phyloP scores from a whole-genome alignment of 208 protist genomes.

The Leishmania gerbilli region DNA sequence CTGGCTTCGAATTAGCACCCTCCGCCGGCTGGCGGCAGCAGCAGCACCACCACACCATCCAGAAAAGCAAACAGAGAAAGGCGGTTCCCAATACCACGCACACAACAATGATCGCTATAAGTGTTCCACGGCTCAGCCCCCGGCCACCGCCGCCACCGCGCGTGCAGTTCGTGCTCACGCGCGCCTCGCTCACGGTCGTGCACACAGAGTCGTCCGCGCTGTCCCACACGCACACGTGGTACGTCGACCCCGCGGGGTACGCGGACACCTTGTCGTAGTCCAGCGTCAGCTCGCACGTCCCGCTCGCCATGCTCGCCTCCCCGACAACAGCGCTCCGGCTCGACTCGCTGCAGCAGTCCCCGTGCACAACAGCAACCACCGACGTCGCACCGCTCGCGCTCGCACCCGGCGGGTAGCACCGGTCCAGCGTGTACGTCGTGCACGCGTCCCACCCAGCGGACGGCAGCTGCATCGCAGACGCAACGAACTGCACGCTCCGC shows the following conservation, averaged over 20 bases:
- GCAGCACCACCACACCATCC: neutral
- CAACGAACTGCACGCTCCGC: conserved; percentile 27
- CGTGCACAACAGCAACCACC: conserved; percentile 46
- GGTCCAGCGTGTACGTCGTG: conserved; percentile 18
- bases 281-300: conserved; percentile 42
- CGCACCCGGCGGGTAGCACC: conserved; percentile 40
- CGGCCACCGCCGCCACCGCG: conserved; percentile 4
- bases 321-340: conserved; percentile 20
- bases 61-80: conserved; percentile 4
- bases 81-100: conserved; percentile 26
- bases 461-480: conserved; percentile 36
- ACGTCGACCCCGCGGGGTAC: conserved; percentile 34
- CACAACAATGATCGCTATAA: conserved; percentile 45
- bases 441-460: conserved; percentile 39
- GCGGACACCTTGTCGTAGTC: conserved; percentile 19
- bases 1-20: neutral
- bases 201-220: conserved; percentile 48
- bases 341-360: conserved; percentile 49
- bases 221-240: conserved; percentile 62
- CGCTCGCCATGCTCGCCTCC: conserved; percentile 21
- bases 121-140: conserved; percentile 25
- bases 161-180: conserved; percentile 37
- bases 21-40: neutral
- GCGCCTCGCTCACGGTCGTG: conserved; percentile 39
- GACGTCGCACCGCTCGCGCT: conserved; percentile 11